Conservation (phyloP, 2,329 filamentous ascomycete genomes). For the Proliferodiscus dingleyae region DNA sequence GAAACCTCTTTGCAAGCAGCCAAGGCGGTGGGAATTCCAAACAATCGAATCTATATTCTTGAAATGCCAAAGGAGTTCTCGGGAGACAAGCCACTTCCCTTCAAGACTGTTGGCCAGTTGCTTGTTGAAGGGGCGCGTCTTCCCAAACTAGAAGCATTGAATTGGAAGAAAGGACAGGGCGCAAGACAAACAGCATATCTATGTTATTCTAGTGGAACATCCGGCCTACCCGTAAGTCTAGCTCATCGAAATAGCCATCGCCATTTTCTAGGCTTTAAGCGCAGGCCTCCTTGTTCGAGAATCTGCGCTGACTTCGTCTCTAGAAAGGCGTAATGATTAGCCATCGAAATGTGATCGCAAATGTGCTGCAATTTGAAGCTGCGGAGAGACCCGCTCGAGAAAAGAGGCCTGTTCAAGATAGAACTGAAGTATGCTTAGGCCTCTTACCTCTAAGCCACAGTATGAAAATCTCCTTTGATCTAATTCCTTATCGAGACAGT, state of each 20-base stretch:
- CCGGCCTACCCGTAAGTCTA: slow-evolving; percentile 56
- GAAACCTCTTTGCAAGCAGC: slow-evolving; percentile 64
- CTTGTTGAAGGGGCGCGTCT: slow-evolving; percentile 54
- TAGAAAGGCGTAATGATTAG: slow-evolving; percentile 82
- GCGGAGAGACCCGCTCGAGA: slow-evolving; percentile 47
- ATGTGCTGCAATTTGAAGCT: slow-evolving; percentile 44
- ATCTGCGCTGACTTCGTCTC: not conserved
- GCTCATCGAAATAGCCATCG: slow-evolving; percentile 58
- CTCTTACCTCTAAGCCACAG: slow-evolving; percentile 87
- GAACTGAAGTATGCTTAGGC: slow-evolving; percentile 44
- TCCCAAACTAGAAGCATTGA: slow-evolving; percentile 48
- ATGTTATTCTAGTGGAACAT: slow-evolving; percentile 54
- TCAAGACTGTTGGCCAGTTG: slow-evolving; percentile 71
- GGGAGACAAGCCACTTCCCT: slow-evolving; percentile 44
- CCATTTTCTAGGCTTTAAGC: not conserved
- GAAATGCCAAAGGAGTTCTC: slow-evolving; percentile 55
- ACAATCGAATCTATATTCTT: slow-evolving; percentile 68
- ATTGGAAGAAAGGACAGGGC: slow-evolving; percentile 61
- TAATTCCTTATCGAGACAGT: too few relatives aligned
- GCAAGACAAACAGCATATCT: slow-evolving; percentile 69
- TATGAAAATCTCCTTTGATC: too few relatives aligned
- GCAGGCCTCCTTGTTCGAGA: not conserved
- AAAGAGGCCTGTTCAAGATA: slow-evolving; percentile 38
- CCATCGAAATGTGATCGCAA: slow-evolving; percentile 77
- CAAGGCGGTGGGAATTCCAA: slow-evolving; percentile 60